These are phyloP conservation scores for Irpex lacteus DNA, from an alignment of 1,284 basidiomycete genomes.

Conservation along the genomic window DNA sequence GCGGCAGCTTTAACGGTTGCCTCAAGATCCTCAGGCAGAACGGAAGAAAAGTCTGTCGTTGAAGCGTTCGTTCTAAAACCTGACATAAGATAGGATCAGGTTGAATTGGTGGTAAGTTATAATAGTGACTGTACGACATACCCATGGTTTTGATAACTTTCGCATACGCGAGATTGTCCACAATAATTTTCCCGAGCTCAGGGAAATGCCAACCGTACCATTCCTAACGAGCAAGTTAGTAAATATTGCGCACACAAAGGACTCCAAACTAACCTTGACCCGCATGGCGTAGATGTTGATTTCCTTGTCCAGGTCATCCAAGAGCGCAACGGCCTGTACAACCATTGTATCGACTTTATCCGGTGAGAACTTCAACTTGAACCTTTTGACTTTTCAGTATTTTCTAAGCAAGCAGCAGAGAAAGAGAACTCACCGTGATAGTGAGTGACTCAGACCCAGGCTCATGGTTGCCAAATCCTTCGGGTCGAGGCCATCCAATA, in stretches of 20 bases:
- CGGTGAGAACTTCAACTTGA: slow-evolving; percentile 99
- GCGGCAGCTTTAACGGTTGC: slow-evolving; percentile 89
- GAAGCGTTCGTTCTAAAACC: slow-evolving; percentile 93
- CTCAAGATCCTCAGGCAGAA: slow-evolving; percentile 95
- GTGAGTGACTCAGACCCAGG: slow-evolving; percentile 93
- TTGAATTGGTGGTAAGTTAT: background rate
- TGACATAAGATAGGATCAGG: slow-evolving; percentile 24
- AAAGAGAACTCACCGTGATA: slow-evolving; percentile 66
- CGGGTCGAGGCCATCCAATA: slow-evolving; percentile 91
- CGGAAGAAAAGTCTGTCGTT: slow-evolving; percentile 81
- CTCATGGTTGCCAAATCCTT: slow-evolving; percentile 98
- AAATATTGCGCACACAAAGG: slow-evolving; percentile 14
- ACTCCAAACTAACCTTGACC: slow-evolving; percentile 72
- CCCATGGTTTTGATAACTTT: slow-evolving; percentile 89
- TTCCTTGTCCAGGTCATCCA: slow-evolving; percentile 99
- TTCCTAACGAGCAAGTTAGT: slow-evolving; percentile 54
- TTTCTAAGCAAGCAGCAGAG: background rate
- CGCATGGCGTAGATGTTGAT: slow-evolving; percentile 99
- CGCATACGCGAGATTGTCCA: slow-evolving; percentile 96
- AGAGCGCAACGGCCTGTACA: slow-evolving; percentile 96
- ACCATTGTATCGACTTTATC: slow-evolving; percentile 99
- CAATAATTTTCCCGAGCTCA: slow-evolving; percentile 98
- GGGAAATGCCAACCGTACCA: slow-evolving; percentile 99
- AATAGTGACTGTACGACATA: slow-evolving; percentile 29
- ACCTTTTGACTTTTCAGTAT: slow-evolving; percentile 47